phyloP scores from a whole-genome alignment of 495 filamentous ascomycete genomes.

The Penicillium nucicola region DNA sequence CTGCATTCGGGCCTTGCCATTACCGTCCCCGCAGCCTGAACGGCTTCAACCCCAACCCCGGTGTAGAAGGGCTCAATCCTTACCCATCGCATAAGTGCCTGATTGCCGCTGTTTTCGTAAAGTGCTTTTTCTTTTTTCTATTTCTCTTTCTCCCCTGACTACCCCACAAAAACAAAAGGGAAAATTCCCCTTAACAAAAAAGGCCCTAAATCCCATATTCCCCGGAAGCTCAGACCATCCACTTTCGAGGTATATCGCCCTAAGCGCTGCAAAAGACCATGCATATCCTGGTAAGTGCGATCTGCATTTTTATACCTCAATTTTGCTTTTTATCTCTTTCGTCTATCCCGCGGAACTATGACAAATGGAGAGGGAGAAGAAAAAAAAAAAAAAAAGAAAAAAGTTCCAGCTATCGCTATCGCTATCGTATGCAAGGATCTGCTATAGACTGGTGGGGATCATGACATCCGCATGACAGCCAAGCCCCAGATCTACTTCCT shows the following conservation, averaged over 20 bases:
- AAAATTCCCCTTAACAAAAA: neutral
- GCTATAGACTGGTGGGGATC: no score
- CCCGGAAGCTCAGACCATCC: neutral
- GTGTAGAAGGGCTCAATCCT: conserved; percentile 21
- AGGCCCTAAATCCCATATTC: neutral
- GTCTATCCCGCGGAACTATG: neutral
- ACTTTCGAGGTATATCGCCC: conserved; percentile 4
- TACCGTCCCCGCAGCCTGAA: conserved; percentile 29
- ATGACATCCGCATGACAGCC: no score
- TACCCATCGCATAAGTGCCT: conserved; percentile 20
- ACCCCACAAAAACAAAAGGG: neutral
- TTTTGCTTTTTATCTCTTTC: neutral
- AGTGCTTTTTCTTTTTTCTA: neutral
- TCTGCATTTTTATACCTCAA: neutral
- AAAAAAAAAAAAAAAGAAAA: no score
- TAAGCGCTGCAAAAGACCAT: conserved; percentile 24
- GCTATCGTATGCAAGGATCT: no score
- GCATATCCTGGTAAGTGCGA: conserved; percentile 46
- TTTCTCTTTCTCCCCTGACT: neutral
- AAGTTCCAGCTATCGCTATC: no score
- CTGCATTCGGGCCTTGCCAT: conserved; percentile 32
- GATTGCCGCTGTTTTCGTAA: conserved; percentile 1
- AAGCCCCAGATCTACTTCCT: no score
- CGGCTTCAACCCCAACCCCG: conserved; percentile 30
- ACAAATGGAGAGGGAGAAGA: no score